Percentiles rank a stretch among this genome's conserved stretches.
These are phyloP conservation scores for Phytopythium vexans DNA, from an alignment of 352 stramenopile species.

Conservation along the genomic window DNA sequence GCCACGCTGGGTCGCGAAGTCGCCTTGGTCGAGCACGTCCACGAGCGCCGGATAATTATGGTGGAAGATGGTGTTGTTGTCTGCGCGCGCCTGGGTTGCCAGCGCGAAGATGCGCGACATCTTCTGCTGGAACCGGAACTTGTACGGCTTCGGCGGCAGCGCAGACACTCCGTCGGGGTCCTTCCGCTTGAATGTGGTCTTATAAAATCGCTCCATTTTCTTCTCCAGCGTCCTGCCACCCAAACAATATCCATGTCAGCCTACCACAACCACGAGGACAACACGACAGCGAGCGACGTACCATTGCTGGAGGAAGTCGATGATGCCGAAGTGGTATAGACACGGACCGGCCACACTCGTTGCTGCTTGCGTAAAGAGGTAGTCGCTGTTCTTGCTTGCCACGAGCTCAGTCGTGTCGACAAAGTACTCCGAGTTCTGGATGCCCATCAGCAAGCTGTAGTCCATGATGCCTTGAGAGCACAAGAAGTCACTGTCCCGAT, in stretches of 20 bases:
- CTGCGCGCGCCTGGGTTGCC: constrained; percentile 48
- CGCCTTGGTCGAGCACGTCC: constrained; percentile 76
- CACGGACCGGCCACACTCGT: constrained; percentile 85
- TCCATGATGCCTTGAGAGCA: constrained; percentile 91
- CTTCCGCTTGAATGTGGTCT: constrained; percentile 85
- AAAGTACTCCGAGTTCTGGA: constrained; percentile 88
- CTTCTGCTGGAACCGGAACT: constrained; percentile 90
- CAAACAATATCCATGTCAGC: constrained; percentile 2
- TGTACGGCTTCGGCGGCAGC: constrained; percentile 87
- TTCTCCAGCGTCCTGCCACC: constrained; percentile 82
- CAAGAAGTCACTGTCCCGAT: constrained; percentile 87
- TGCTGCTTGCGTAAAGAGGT: constrained; percentile 77
- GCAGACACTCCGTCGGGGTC: constrained; percentile 85
- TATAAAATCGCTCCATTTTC: constrained; percentile 90
- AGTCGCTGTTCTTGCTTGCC: constrained; percentile 39
- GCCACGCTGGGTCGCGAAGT: constrained; percentile 56
- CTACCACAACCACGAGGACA: neutral
- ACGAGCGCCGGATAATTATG: constrained; percentile 75
- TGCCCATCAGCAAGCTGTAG: constrained; percentile 90
- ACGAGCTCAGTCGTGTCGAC: constrained; percentile 76
- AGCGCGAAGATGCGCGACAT: constrained; percentile 88
- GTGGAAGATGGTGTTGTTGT: constrained; percentile 69
- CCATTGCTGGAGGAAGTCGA: constrained; percentile 91
- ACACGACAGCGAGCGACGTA: constrained; percentile 21
- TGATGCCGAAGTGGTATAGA: constrained; percentile 91